Evolutionary conservation across 2,329 filamentous ascomycete genomes (phyloP), one percentile per base, ranked within the genome.

Genomic region (Paramyrothecium sp.): DNA sequence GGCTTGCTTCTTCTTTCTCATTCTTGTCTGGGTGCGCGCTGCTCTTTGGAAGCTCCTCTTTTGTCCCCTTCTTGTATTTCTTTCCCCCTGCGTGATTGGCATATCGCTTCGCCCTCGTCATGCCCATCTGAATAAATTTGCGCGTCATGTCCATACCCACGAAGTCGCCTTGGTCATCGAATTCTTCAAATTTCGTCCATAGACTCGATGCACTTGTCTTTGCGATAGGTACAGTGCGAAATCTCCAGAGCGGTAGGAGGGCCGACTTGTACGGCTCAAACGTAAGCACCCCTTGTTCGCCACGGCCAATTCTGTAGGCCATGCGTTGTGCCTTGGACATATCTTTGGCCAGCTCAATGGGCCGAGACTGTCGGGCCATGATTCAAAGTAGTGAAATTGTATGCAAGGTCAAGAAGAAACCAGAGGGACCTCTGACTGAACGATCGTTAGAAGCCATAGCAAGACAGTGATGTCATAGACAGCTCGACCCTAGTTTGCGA

Each of bases 61-160:
- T 51, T 0, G 58, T 61, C 0, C 56, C 55, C 10, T 60, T 61
- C 11, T 57, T 61, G 55, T 86, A 85, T 64, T 87, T 87, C 23
- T 78, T 75, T 1, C 84, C 85, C 0, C 83, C 76, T 33, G 75
- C 73, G 54, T 80, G 73, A 59, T 86, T 86, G 17, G 82, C 83
- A 70, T 87, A 87, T 58, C 83, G 69, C 62, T 80, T 83, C 2
- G 84, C 79, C 17, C 85, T 70, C 20, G 85, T 88, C 82, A 87
- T 87, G 2, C 85, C 80, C 85, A 88, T 88, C 67, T 88, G 84
- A 7, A 88, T 76, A 62, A 86, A 88, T 64, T 88, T 88, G 23
- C 84, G 73, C 19, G 78, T 71, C 84, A 88, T 88, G 56, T 88
- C 85, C 75, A 86, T 86, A 12, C 86, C 85, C 1, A 88, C 81